Evolutionary conservation across 768 basidiomycete species (phyloP).

Genomic region (Boletus reticuloceps): DNA sequence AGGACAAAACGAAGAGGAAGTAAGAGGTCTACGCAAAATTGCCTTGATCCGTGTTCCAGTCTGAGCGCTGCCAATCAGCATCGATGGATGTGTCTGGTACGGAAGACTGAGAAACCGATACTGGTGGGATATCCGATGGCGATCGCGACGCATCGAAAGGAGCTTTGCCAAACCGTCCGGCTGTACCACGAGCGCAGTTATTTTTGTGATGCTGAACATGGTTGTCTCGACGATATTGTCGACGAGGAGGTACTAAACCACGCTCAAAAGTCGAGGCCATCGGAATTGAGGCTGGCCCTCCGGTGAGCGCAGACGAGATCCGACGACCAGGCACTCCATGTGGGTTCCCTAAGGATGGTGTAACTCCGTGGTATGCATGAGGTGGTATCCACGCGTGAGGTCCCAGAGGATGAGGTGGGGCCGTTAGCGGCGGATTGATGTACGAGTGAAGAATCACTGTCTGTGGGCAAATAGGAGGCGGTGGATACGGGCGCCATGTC

Average conservation of each 20-base stretch:
- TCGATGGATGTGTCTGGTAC: constrained; percentile 11
- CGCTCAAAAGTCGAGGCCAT: constrained; percentile 22
- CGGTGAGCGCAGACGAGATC: constrained; percentile 11
- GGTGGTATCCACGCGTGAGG: constrained; percentile 27
- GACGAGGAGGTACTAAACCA: constrained; percentile 24
- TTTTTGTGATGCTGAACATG: constrained; percentile 28
- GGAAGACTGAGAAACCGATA: constrained; percentile 5
- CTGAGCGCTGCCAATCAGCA: constrained; percentile 16
- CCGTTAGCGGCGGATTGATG: constrained; percentile 22
- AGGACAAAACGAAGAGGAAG: constrained; percentile 13
- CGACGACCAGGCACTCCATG: constrained; percentile 16
- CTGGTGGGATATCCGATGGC: constrained; percentile 14
- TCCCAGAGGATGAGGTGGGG: constrained; percentile 17
- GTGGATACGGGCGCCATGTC: constrained; percentile 35
- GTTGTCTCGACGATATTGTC: constrained; percentile 32
- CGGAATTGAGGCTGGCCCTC: constrained; percentile 12
- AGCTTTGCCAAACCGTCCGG: constrained; percentile 19
- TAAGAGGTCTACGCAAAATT: not conserved
- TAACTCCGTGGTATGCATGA: constrained; percentile 22
- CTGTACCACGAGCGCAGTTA: constrained; percentile 17
- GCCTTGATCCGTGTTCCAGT: constrained; percentile 11
- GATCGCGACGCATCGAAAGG: constrained; percentile 18
- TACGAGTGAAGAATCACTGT: constrained; percentile 31
- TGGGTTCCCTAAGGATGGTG: constrained; percentile 14
- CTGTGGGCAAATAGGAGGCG: constrained; percentile 31